These are phyloP conservation scores for Margaritispora aquatica DNA, from an alignment of 495 filamentous ascomycete species.

Conservation along the genomic window DNA sequence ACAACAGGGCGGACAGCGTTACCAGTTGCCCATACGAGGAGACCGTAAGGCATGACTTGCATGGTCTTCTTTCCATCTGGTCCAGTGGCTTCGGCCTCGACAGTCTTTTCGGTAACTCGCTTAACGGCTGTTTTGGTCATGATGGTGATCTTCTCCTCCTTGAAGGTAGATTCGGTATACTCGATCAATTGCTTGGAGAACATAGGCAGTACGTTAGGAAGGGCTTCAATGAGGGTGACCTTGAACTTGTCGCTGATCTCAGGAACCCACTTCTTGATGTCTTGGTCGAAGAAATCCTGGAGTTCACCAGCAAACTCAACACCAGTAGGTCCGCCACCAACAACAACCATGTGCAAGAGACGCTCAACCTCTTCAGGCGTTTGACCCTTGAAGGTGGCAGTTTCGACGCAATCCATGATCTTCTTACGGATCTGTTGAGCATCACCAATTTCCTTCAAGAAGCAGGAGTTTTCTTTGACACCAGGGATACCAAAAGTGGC, in stretches of 20 bases:
- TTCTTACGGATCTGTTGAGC: slow-evolving; percentile 93
- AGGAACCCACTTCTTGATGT: slow-evolving; percentile 96
- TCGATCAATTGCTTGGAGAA: slow-evolving; percentile 99
- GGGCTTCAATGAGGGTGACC: slow-evolving; percentile 93
- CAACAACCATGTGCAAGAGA: slow-evolving; percentile 97
- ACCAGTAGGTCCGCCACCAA: slow-evolving; percentile 95
- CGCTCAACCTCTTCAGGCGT: slow-evolving; percentile 83
- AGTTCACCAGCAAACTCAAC: slow-evolving; percentile 98
- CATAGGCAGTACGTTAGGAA: slow-evolving; percentile 96
- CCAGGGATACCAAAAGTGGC: slow-evolving; percentile 97
- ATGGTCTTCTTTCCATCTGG: slow-evolving; percentile 81
- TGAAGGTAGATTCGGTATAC: slow-evolving; percentile 98
- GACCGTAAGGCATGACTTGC: slow-evolving; percentile 85
- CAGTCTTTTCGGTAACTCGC: slow-evolving; percentile 88
- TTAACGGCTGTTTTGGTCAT: slow-evolving; percentile 99
- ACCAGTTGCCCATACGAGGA: slow-evolving; percentile 97
- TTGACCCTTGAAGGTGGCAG: slow-evolving; percentile 97
- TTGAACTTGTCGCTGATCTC: slow-evolving; percentile 92
- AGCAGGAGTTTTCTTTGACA: slow-evolving; percentile 92
- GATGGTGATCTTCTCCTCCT: slow-evolving; percentile 95
- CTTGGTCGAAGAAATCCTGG: slow-evolving; percentile 97
- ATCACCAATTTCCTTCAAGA: slow-evolving; percentile 96
- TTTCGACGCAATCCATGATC: slow-evolving; percentile 99
- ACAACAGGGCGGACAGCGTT: slow-evolving; percentile 87
- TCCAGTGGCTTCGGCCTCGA: slow-evolving; percentile 80